Conservation (phyloP, 1,284 basidiomycete species). For the Phenoliferia sp. region DNA sequence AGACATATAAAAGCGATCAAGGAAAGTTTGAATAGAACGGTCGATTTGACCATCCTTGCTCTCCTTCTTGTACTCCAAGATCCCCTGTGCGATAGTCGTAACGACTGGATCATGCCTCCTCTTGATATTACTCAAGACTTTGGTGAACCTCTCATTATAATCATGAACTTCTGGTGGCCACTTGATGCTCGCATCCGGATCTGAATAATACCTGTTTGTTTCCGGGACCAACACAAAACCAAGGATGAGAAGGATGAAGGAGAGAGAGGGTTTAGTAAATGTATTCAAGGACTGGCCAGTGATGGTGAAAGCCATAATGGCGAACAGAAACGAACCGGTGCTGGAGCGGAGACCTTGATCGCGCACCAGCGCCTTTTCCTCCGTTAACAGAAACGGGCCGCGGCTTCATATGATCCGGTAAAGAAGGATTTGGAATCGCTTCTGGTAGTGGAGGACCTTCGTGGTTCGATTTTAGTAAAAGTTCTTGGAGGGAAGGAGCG, state of each 20-base stretch:
- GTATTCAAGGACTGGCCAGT: neutral
- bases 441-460: slow-evolving; percentile 40
- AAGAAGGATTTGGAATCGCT: slow-evolving; percentile 65
- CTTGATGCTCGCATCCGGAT: slow-evolving; percentile 56
- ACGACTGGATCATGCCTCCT: slow-evolving; percentile 94
- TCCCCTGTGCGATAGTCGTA: slow-evolving; percentile 85
- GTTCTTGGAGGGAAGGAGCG: slow-evolving; percentile 61
- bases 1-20: slow-evolving; percentile 96
- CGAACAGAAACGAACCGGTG: slow-evolving; percentile 25
- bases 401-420: slow-evolving; percentile 43
- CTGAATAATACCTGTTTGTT: slow-evolving; percentile 83
- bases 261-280: neutral
- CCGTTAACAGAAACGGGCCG: slow-evolving; percentile 8
- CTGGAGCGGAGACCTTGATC: slow-evolving; percentile 18
- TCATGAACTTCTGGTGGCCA: slow-evolving; percentile 93
- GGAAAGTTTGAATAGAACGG: slow-evolving; percentile 76
- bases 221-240: neutral
- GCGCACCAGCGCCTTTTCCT: slow-evolving; percentile 12
- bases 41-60: slow-evolving; percentile 58
- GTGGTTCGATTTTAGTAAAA: slow-evolving; percentile 46
- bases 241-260: neutral
- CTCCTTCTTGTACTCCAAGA: slow-evolving; percentile 57
- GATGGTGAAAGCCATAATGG: no score
- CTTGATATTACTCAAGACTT: slow-evolving; percentile 83
- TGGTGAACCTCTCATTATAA: slow-evolving; percentile 89